Base-by-base conservation (phyloP, 1,139 yeast species). In the Yamadazyma atlantica region DNA sequence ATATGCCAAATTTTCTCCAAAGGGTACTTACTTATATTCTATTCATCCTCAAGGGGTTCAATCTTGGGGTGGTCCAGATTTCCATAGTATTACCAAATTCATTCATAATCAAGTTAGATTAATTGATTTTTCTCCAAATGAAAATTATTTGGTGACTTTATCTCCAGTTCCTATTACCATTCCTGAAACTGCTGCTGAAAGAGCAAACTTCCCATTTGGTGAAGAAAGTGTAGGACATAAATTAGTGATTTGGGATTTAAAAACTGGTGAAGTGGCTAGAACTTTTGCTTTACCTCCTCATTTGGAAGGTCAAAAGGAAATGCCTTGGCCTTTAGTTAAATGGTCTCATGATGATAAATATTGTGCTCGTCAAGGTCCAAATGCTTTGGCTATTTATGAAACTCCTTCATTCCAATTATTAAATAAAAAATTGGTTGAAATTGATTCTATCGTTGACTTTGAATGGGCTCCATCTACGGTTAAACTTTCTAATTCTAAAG, bases 251-350 rank as follows among this genome's bases (percentile, higher is more conserved):
- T 94, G 98, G 98, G 94, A 90, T 54, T 73, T 90, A 54, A 72
- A 77, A 43, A 82, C 96, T 29, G 92, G 94, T 46, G 75, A 86
- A 48, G 88, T 94, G 35, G 80, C 82, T 46, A 81, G 96, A 63
- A 86, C 97, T 15, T 92, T 94, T 76, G 94, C 96, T 29, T 73
- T 88, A 55, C 88, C 95, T 43, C 90, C 94, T 49, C 76, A 79
- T 55, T 71, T 82, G 54, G 85, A 79, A 55, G 76, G 78, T 37
- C 79, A 77, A 54, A 75, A 78, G 58, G 84, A 82, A 58, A 80
- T 88, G 81, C 82, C 85, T 49, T 92, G 99, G 99, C 99, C 99
- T 35, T 79, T 92, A 58, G 85, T 94, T 60, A 90, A 89, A 66
- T 94, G 98, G 97, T 88, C 97, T 33, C 75, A 73, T 54, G 95